Evolutionary conservation across 805 yeast genomes (phyloP).

Genomic region (Metschnikowia bowlesiae): DNA sequence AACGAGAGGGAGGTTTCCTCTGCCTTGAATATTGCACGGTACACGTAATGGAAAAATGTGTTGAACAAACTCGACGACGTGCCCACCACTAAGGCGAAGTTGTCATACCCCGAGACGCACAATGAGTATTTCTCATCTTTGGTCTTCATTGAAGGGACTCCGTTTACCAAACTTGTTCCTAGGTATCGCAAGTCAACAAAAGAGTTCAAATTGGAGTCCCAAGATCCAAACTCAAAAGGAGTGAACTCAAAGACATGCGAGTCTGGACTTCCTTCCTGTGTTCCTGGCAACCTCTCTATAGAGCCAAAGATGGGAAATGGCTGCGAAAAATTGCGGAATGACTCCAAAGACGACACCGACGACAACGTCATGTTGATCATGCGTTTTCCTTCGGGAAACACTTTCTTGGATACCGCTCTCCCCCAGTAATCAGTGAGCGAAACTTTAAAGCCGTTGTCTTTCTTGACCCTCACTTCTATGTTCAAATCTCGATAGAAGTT

Average conservation of each 20-base stretch:
- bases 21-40: constrained; percentile 30
- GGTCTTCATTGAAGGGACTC: constrained; percentile 29
- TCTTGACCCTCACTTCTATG: constrained; percentile 49
- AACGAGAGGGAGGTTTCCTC: constrained; percentile 9
- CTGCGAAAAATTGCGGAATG: constrained; percentile 35
- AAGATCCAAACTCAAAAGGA: constrained; percentile 66
- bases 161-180: constrained; percentile 47
- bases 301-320: constrained; percentile 50
- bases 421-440: constrained; percentile 72
- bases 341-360: constrained; percentile 25
- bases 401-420: constrained; percentile 48
- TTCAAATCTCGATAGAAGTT: constrained; percentile 51
- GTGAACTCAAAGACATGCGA: constrained; percentile 55
- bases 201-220: constrained; percentile 47
- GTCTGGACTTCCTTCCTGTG: constrained; percentile 22
- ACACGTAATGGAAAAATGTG: constrained; percentile 42
- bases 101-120: constrained; percentile 54
- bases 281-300: constrained; percentile 35
- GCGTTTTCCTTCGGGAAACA: constrained; percentile 35
- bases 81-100: constrained; percentile 55
- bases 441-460: constrained; percentile 47
- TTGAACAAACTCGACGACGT: constrained; percentile 64
- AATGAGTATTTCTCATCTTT: constrained; percentile 21
- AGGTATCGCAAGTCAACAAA: constrained; percentile 50
- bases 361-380: constrained; percentile 38